Evolutionary conservation across 192 early-diverging fungal genomes (phyloP), one percentile per base, ranked within the genome.

Genomic region (Entophlyctis luteolus): DNA sequence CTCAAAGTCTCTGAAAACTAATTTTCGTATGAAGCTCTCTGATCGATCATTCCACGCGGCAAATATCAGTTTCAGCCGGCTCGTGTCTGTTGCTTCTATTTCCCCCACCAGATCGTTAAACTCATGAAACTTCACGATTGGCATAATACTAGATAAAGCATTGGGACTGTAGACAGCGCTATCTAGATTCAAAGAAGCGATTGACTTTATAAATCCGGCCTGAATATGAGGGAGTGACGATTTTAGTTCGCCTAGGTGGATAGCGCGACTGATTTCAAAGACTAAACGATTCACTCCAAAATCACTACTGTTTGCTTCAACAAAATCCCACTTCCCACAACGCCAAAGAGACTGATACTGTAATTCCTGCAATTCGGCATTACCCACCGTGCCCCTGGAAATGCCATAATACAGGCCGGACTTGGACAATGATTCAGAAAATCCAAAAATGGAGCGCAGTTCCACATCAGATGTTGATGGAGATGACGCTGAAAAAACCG

Each of bases 261-360:
- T 20, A 62, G 66, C 32, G n/a, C 62, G 27, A 47, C 32, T 23
- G 16, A 38, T 38, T 29, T 55, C 27, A 50, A 66, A 66, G 6
- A 55, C 36, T 12, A 54, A 66, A 36, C 25, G 32, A 37, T 66
- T 66, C 3, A 54, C 20, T 12, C 50, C 63, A 35, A 52, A 47
- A 38, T 14, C 33, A 34, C 29, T 48, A 39, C 52, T 37, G 16
- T 59, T 46, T 31, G 14, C 2, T 4, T 23, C 22, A 46, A 27
- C 35, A 27, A 34, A 39, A 35, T 72, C 67, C 76, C 76, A 77
- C 5, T 37, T 48, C 22, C 45, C 60, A 53, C 52, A 65, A 20
- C 72, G 53, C 75, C 78, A 79, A 42, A 73, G 35, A 28, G 71
- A 36, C 50, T 79, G 71, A 31, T 68, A 75, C 0, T 72, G 68